Evolutionary conservation across 2,329 filamentous ascomycete genomes (phyloP).

Genomic region (Byssothecium circinans): DNA sequence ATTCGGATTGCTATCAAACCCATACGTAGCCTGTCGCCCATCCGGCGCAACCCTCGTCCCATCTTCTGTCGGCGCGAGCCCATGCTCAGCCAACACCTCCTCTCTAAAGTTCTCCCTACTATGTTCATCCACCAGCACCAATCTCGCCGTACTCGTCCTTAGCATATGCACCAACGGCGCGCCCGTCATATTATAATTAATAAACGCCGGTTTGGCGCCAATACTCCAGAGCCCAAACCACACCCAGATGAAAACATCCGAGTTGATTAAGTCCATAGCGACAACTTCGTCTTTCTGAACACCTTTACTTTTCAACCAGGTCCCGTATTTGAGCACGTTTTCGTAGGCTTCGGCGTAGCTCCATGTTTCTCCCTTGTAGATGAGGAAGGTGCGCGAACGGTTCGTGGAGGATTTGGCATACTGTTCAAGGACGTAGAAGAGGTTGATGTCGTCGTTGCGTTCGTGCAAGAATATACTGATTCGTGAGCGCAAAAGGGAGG

Average conservation of each 20-base stretch:
- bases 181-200: constrained; percentile 45
- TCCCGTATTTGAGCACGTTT: constrained; percentile 37
- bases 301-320: constrained; percentile 40
- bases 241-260: constrained; percentile 40
- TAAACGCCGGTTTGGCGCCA: constrained; percentile 43
- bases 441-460: constrained; percentile 63
- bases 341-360: constrained; percentile 41
- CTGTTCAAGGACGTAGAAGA: constrained; percentile 44
- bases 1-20: constrained; percentile 25
- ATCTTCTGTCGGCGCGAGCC: constrained; percentile 16
- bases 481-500: constrained; percentile 53
- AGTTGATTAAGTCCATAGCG: constrained; percentile 44
- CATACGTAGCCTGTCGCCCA: constrained; percentile 21
- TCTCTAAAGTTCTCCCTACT: constrained; percentile 31
- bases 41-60: constrained; percentile 1
- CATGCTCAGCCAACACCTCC: constrained; percentile 32
- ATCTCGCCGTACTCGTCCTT: constrained; percentile 56
- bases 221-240: constrained; percentile 45
- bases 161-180: constrained; percentile 54
- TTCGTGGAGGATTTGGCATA: constrained; percentile 29
- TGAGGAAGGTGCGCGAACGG: constrained; percentile 34
- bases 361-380: constrained; percentile 37
- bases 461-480: constrained; percentile 53
- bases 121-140: constrained; percentile 63
- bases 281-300: constrained; percentile 42